phyloP scores from a whole-genome alignment of 108 stramenopile genomes.

The Skeletonema marinoi region DNA sequence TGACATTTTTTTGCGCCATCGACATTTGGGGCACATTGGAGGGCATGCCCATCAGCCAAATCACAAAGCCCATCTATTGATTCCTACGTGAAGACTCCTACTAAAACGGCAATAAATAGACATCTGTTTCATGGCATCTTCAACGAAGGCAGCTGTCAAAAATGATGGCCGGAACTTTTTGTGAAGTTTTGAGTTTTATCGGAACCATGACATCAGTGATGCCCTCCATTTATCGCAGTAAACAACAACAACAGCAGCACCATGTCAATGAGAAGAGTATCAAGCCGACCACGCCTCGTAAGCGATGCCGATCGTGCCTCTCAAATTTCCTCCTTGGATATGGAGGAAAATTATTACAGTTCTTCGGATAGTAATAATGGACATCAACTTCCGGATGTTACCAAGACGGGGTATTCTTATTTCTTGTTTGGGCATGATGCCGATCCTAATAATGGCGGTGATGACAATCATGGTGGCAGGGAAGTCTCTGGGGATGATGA shows the following conservation, averaged over 20 bases:
- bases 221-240: too few species aligned
- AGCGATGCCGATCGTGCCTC: constrained; percentile 1
- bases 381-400: not conserved
- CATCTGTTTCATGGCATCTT: too few species aligned
- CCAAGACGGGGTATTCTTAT: not conserved
- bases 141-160: too few species aligned
- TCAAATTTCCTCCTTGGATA: not conserved
- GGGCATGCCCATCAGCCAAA: too few species aligned
- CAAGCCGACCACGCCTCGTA: constrained; percentile 5
- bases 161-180: too few species aligned
- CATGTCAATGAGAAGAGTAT: constrained; percentile 1
- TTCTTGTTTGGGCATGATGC: not conserved
- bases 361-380: not conserved
- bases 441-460: not conserved
- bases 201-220: too few species aligned
- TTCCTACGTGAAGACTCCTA: too few species aligned
- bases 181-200: too few species aligned
- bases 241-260: not conserved
- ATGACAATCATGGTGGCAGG: not conserved
- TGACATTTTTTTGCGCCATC: too few species aligned
- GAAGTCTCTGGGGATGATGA: not conserved
- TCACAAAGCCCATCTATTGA: too few species aligned
- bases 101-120: too few species aligned
- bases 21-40: too few species aligned
- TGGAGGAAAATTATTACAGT: not conserved